Evolutionary conservation across 2,329 filamentous ascomycete species (phyloP).

Genomic region (Colletotrichum brevisporum): DNA sequence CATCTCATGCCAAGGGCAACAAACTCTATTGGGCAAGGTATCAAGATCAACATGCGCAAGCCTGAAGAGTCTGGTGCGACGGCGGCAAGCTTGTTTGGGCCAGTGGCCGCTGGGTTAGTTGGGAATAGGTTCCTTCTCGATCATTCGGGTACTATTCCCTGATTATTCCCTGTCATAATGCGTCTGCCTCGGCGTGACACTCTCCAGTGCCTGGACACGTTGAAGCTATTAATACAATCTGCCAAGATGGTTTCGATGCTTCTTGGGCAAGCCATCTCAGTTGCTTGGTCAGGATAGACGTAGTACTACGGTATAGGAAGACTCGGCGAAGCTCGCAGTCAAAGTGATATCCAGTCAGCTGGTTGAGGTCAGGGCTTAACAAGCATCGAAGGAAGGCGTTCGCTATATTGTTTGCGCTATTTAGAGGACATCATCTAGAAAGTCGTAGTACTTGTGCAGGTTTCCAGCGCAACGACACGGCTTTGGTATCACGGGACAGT

Average conservation of each 20-base stretch:
- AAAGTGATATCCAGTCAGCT: too few relatives aligned
- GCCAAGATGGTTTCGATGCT: background rate
- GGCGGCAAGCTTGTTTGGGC: constrained; percentile 15
- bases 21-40: constrained; percentile 27
- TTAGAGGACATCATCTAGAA: too few relatives aligned
- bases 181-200: background rate
- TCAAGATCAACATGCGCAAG: constrained; percentile 25
- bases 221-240: background rate
- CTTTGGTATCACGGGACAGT: too few relatives aligned
- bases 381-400: too few relatives aligned
- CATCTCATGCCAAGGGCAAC: background rate
- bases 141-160: constrained; percentile 10
- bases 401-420: too few relatives aligned
- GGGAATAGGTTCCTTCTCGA: background rate
- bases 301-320: too few relatives aligned
- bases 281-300: background rate
- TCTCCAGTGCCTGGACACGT: background rate
- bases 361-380: too few relatives aligned
- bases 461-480: too few relatives aligned
- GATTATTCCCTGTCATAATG: constrained; percentile 2
- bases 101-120: background rate
- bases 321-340: too few relatives aligned
- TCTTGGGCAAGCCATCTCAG: too few relatives aligned
- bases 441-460: too few relatives aligned
- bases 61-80: constrained; percentile 7